Evolutionary conservation across 495 filamentous ascomycete species (phyloP).

Genomic region (Podospora anserina): DNA sequence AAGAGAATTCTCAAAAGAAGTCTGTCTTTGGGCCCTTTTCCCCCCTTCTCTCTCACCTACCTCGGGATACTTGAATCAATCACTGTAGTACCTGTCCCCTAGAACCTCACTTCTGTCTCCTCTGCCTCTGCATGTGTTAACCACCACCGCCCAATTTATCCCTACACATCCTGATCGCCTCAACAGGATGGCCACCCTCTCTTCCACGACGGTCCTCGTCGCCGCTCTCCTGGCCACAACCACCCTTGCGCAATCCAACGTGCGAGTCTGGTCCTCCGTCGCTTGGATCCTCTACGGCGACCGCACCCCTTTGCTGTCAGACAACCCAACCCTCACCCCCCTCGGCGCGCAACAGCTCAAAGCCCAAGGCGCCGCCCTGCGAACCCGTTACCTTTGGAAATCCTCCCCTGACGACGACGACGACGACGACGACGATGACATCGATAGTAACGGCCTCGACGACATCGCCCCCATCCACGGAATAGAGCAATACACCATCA

Average conservation of each 20-base stretch:
- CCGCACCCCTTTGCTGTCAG: constrained; percentile 31
- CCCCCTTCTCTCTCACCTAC: not conserved
- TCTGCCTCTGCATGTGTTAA: constrained; percentile 1
- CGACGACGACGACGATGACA: not conserved
- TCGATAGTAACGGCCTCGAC: constrained; percentile 17
- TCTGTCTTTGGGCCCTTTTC: not conserved
- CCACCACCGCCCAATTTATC: not conserved
- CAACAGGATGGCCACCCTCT: not conserved
- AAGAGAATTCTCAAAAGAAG: not conserved
- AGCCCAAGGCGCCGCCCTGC: constrained; percentile 35
- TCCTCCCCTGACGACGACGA: not conserved
- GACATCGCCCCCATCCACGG: constrained; percentile 33
- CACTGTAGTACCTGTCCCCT: not conserved
- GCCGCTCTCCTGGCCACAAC: constrained; percentile 18
- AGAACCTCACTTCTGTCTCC: not conserved
- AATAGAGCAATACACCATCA: constrained; percentile 35
- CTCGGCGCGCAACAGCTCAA: constrained; percentile 42
- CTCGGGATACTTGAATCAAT: not conserved
- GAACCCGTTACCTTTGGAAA: constrained; percentile 37
- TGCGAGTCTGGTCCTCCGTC: constrained; percentile 45
- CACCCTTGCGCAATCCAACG: constrained; percentile 29
- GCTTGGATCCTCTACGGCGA: constrained; percentile 44
- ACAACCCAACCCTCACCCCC: constrained; percentile 35
- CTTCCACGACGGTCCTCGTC: not conserved
- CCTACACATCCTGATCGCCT: constrained; percentile 3